Base-by-base conservation (phyloP, 768 basidiomycete genomes). In the Lactifluus echinatus region DNA sequence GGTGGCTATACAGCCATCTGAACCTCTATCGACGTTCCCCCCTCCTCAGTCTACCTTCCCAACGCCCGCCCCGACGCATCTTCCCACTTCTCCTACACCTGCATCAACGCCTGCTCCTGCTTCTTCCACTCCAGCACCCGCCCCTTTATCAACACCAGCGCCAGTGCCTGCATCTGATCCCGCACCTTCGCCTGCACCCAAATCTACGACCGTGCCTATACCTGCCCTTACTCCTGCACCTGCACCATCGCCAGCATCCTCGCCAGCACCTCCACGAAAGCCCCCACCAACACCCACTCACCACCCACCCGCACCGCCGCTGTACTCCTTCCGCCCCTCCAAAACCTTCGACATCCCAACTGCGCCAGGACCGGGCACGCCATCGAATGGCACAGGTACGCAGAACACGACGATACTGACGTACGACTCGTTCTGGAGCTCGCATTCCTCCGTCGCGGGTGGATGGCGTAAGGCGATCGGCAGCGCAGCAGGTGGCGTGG, bases 401-500 rank as follows among this genome's bases (percentile, higher is more conserved):
- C 54, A 47, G 26, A 48, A 15, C 19, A 11, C 43, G 23, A 39
- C 48, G 49, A 33, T 53, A 60, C 62, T 63, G 52, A 63, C 62
- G 17, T 63, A 63, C 33, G 62, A 63, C 52, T 63, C 62, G 33
- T 63, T 63, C 17, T 63, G 62, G 62, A 63, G 55, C 44, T 56
- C 62, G 26, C 62, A 63, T 39, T 44, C 48, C 1, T 56, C 62
- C 19, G 33, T 31, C 3, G 47, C 50, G 28, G 51, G 57, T 46
- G 49, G 57, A 14, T 62, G 61, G 61, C 61, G 61, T 24, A 53
- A 43, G 23, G 34, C 42, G 24, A n/a, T 62, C 4, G 44, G 39
- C 12, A 42, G 14, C 21, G 19, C n/a, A 17, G 19, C 37, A 39
- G 28, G 31, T 8, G 17, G 26, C 34, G 28, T 23, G 48, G 42